phyloP scores from a whole-genome alignment of 2,329 filamentous ascomycete genomes.

The Colletotrichum shisoi region DNA sequence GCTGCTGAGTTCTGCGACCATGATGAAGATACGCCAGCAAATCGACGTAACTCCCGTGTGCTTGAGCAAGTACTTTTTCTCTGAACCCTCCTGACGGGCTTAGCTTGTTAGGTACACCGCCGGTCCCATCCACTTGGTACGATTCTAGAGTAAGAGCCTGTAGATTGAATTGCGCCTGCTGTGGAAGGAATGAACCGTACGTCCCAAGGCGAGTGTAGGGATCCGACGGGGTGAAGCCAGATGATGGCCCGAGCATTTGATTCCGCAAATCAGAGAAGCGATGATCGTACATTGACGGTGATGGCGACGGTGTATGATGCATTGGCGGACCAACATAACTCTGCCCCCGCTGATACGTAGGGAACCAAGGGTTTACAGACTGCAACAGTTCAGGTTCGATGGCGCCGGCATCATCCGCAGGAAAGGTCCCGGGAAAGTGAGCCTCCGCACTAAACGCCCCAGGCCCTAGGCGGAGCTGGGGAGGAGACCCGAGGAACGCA shows the following conservation, averaged over 20 bases:
- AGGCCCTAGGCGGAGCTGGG: constrained; percentile 13
- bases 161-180: constrained; percentile 43
- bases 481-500: constrained; percentile 11
- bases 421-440: constrained; percentile 8
- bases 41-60: constrained; percentile 77
- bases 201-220: background rate
- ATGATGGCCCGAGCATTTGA: constrained; percentile 19
- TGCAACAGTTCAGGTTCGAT: constrained; percentile 17
- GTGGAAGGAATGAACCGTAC: constrained; percentile 17
- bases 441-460: background rate
- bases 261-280: constrained; percentile 22
- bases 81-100: constrained; percentile 61
- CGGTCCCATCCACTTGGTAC: constrained; percentile 39
- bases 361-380: constrained; percentile 21
- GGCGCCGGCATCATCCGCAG: constrained; percentile 5
- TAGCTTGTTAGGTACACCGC: constrained; percentile 13
- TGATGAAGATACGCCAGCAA: constrained; percentile 71
- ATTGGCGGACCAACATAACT: constrained; percentile 33
- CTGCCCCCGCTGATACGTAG: constrained; percentile 22
- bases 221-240: constrained; percentile 24
- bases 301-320: constrained; percentile 29
- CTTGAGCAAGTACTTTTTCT: constrained; percentile 72
- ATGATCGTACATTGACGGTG: constrained; percentile 26
- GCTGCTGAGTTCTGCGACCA: constrained; percentile 59
- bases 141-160: constrained; percentile 47